Evolutionary conservation across 2,329 filamentous ascomycete species (phyloP), one percentile per base, ranked within the genome.

Genomic region (Talaromyces sp.): DNA sequence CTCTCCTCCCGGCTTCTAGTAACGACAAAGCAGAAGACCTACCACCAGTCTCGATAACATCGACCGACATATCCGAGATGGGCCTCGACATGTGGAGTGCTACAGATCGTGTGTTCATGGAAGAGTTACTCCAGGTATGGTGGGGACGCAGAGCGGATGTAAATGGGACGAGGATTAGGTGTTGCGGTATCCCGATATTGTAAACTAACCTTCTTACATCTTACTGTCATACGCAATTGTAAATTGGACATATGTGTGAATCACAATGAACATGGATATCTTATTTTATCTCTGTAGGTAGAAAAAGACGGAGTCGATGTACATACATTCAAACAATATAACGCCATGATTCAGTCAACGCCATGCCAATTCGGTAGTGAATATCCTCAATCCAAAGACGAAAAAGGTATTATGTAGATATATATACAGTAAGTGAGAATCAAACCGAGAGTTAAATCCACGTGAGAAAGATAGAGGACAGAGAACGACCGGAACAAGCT

Each of bases 21-120:
- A 27, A 22, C 24, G 35, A 52, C 35, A 49, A 59, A 9, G 59
- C 31, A 31, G 56, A 58, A 5, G 41, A 56, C 2, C 54, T 35
- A 3, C 67, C 72, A 24, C 69, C 73, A 3, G 72, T 81, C 19
- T 74, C 72, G 0, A 77, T 82, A 35, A 79, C 73, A 0, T 73
- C 76, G 22, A 78, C 80, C 22, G 81, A 83, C 67, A 80, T 83
- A 74, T 72, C 72, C 16, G 73, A 78, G 45, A 83, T 83, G 81
- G 81, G 81, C 3, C 75, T 83, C 16, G 81, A 83, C 67, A 74
- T 79, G 16, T 83, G 81, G 81, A 83, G 81, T 63, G 76, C 75
- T 16, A 74, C 79, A 3, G 81, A 83, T 67, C 76, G 79, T 33
- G 67, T 76, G 22, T 83, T 83, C 65, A 77, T 81, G 13, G 75